phyloP scores from a whole-genome alignment of 176 grass and related monocot species.

The Microstegium vimineum region DNA sequence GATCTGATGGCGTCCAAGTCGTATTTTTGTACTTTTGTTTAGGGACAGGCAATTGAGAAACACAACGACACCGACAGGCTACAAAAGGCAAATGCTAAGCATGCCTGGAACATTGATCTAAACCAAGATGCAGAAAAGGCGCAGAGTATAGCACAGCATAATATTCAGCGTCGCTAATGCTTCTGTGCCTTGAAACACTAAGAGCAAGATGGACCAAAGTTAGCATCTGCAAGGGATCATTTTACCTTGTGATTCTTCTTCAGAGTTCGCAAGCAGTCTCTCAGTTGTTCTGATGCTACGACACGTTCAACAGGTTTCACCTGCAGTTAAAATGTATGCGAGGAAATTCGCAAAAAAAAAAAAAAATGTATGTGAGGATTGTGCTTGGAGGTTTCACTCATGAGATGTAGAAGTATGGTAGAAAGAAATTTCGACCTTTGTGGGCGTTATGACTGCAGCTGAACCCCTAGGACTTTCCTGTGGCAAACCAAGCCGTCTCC shows the following conservation, averaged over 20 bases:
- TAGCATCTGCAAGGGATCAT: neutral
- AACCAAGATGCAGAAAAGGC: neutral
- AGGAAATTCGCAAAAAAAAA: too few relatives aligned
- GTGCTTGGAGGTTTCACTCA: neutral
- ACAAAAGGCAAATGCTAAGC: neutral
- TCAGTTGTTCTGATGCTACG: conserved; percentile 53
- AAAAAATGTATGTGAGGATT: conserved; percentile 24
- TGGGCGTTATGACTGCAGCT: conserved; percentile 19
- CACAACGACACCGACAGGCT: neutral
- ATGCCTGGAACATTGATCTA: neutral
- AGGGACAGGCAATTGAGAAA: neutral
- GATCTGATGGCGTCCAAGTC: neutral
- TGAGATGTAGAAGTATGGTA: neutral
- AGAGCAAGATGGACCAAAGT: neutral
- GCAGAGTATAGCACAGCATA: neutral
- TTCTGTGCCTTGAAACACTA: neutral
- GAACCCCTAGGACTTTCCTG: conserved; percentile 35
- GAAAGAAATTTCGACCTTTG: conserved; percentile 31
- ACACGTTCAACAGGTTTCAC: conserved; percentile 35
- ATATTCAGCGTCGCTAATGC: neutral
- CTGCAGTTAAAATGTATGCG: conserved; percentile 34
- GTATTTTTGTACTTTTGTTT: neutral
- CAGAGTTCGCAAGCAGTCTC: conserved; percentile 61
- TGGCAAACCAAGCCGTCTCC: conserved; percentile 49
- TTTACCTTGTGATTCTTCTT: conserved; percentile 85